Evolutionary conservation across 2,329 filamentous ascomycete genomes (phyloP).

Genomic region (Domatiomyces globalis): DNA sequence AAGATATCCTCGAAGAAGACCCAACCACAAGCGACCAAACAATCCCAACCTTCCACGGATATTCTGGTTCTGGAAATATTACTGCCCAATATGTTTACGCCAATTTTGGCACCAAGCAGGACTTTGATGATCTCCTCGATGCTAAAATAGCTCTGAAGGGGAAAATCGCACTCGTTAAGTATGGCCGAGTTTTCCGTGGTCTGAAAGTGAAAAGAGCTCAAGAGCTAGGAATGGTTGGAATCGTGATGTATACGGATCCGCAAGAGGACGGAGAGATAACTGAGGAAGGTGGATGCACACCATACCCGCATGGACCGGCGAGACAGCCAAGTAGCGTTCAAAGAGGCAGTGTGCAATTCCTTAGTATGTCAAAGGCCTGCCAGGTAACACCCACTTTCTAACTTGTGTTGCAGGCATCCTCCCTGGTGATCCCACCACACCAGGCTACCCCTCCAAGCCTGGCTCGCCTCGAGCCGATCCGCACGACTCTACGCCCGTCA

Average conservation of each 20-base stretch:
- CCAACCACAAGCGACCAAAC: constrained; percentile 58
- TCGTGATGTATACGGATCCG: constrained; percentile 73
- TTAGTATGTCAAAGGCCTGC: constrained; percentile 42
- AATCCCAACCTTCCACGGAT: constrained; percentile 86
- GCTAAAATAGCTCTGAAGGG: constrained; percentile 64
- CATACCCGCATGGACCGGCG: constrained; percentile 76
- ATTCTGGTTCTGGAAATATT: constrained; percentile 83
- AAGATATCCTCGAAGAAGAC: constrained; percentile 75
- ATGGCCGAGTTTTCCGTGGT: constrained; percentile 75
- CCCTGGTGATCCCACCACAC: constrained; percentile 71
- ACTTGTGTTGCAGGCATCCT: constrained; percentile 31
- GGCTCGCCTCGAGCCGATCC: constrained; percentile 64
- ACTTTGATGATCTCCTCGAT: constrained; percentile 67
- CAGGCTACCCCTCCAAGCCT: constrained; percentile 84
- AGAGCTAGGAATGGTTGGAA: constrained; percentile 78
- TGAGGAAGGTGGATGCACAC: constrained; percentile 61
- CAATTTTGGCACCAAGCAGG: constrained; percentile 77
- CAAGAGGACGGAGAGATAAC: constrained; percentile 75
- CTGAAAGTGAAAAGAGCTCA: constrained; percentile 87
- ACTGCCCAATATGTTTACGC: constrained; percentile 76
- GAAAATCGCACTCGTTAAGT: constrained; percentile 76
- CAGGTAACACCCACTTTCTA: constrained; percentile 8
- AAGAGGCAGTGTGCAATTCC: constrained; percentile 69
- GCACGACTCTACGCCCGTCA: constrained; percentile 58
- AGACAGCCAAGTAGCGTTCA: constrained; percentile 81